Evolutionary conservation across 169 alveolate genomes (phyloP).

Genomic region (Plasmodium berghei): DNA sequence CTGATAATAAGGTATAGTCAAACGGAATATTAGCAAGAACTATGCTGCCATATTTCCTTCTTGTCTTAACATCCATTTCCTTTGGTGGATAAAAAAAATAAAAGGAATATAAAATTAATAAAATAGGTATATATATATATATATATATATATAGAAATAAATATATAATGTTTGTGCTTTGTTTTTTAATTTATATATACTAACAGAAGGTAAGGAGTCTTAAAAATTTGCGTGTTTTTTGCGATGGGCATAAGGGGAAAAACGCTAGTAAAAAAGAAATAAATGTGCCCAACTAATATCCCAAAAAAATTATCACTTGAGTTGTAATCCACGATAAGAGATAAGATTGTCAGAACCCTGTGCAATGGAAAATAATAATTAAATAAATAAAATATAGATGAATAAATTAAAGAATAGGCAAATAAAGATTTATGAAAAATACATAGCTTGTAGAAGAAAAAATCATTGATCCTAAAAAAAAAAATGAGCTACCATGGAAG

Average conservation of each 20-base stretch:
- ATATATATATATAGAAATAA: not conserved
- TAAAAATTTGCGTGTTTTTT: constrained; percentile 88
- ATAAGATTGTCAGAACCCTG: constrained; percentile 88
- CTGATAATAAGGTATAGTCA: no score
- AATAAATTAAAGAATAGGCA: no score
- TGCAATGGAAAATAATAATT: constrained; percentile 92
- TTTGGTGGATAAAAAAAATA: constrained; percentile 16
- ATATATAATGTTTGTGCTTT: constrained; percentile 46
- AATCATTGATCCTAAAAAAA: no score
- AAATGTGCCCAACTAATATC: constrained; percentile 92
- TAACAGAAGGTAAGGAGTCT: constrained; percentile 88
- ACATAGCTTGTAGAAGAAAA: no score
- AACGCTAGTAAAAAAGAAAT: constrained; percentile 92
- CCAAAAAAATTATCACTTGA: constrained; percentile 91
- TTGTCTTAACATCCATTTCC: constrained; percentile 64
- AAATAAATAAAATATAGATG: not conserved
- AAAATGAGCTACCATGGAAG: constrained; percentile 87
- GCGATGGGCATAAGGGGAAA: constrained; percentile 93
- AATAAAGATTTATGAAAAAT: no score
- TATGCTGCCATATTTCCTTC: not conserved
- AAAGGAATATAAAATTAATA: not conserved
- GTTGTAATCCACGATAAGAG: constrained; percentile 89
- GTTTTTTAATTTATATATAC: constrained; percentile 67
- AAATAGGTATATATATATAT: not conserved
- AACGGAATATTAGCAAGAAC: no score